phyloP scores from a whole-genome alignment of 345 rosid genomes.

The Leavenworthia alabamica region DNA sequence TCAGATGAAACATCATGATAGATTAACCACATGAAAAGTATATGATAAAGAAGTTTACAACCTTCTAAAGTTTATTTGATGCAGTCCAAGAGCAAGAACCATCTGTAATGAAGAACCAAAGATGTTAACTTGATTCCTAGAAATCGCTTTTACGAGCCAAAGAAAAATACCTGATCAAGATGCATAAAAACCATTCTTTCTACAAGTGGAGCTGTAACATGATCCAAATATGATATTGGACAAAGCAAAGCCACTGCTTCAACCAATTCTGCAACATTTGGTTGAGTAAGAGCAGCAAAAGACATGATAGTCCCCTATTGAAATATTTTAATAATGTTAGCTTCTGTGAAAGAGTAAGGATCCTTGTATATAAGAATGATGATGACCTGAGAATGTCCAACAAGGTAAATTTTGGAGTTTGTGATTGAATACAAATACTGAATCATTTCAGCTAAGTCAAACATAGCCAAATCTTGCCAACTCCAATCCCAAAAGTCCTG shows the following conservation, averaged over 20 bases:
- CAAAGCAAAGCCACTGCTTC: conserved; percentile 89
- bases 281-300: conserved; percentile 79
- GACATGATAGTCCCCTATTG: conserved; percentile 85
- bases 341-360: neutral
- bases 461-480: conserved; percentile 88
- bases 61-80: conserved; percentile 89
- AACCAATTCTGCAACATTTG: conserved; percentile 61
- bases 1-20: neutral
- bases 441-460: conserved; percentile 74
- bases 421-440: conserved; percentile 40
- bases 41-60: conserved; percentile 25
- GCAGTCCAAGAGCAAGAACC: conserved; percentile 73
- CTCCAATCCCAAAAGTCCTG: conserved; percentile 98
- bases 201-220: conserved; percentile 73
- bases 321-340: neutral
- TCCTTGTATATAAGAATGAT: neutral
- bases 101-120: conserved; percentile 40
- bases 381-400: conserved; percentile 92
- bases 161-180: conserved; percentile 67
- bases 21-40: neutral
- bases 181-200: conserved; percentile 77
- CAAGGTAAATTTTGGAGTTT: conserved; percentile 63
- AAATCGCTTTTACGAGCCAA: conserved; percentile 13
- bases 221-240: conserved; percentile 86
- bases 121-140: conserved; percentile 12